These are phyloP conservation scores for Aspergillus hancockii DNA, from an alignment of 495 filamentous ascomycete genomes.

Conservation along the genomic window DNA sequence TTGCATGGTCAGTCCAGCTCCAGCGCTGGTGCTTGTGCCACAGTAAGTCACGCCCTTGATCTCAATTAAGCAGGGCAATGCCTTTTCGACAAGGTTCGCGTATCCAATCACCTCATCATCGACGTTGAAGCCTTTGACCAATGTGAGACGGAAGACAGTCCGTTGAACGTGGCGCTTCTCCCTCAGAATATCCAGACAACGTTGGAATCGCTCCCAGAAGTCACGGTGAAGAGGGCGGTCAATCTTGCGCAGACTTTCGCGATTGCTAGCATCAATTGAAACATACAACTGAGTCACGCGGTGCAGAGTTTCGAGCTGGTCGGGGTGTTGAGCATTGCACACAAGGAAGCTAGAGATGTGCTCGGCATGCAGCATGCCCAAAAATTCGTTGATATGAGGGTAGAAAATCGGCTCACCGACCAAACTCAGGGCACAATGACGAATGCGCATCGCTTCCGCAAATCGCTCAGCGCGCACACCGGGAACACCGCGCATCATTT, in stretches of 20 bases:
- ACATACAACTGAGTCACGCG: conserved; percentile 95
- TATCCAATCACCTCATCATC: conserved; percentile 91
- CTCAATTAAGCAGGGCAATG: conserved; percentile 86
- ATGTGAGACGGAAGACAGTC: conserved; percentile 91
- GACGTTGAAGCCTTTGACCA: conserved; percentile 96
- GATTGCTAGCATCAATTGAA: conserved; percentile 89
- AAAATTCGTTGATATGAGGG: conserved; percentile 90
- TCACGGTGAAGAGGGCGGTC: conserved; percentile 92
- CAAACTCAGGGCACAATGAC: conserved; percentile 86
- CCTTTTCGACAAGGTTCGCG: conserved; percentile 81
- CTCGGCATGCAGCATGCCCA: conserved; percentile 76
- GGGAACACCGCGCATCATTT: conserved; percentile 90
- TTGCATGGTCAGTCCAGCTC: conserved; percentile 86
- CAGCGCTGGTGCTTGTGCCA: conserved; percentile 77
- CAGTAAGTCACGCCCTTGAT: conserved; percentile 97
- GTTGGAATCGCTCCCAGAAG: conserved; percentile 93
- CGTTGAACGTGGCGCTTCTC: conserved; percentile 79
- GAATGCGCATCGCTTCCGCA: conserved; percentile 86
- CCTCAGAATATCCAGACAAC: conserved; percentile 85
- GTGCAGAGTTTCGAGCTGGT: conserved; percentile 76
- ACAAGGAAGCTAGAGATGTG: conserved; percentile 93
- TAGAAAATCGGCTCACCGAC: conserved; percentile 98
- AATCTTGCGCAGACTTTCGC: conserved; percentile 81
- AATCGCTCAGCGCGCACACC: conserved; percentile 91
- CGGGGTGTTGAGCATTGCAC: conserved; percentile 97